Base-by-base conservation (phyloP, 1,284 basidiomycete genomes). In the Puccinia horiana region DNA sequence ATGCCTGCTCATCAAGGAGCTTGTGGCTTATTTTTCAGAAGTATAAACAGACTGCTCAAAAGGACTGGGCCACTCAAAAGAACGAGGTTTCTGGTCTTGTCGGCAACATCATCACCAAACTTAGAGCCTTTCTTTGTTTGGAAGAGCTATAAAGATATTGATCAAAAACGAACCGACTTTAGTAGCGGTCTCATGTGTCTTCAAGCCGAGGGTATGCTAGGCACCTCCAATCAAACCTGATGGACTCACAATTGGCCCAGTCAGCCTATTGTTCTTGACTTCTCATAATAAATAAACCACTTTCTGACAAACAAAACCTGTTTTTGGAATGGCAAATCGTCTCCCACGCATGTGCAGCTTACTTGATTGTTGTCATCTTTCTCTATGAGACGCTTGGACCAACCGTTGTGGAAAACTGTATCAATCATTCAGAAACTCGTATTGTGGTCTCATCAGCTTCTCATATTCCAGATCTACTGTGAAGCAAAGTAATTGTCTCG, bases 81-180 rank as follows among this genome's bases (percentile, higher is more conserved):
- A 94, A 95, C 86, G 95, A 96, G 84, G 89, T 98, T 9, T 91
- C 92, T 2, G 94, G 93, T 1, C 89, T 98, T 18, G 93, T 98
- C 84, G 92, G 93, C 4, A 98, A 98, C 86, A 93, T 99, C 52
- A 94, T 96, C 87, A 98, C 95, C 0, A 98, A 98, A 87, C 88
- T 99, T 83, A 84, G 93, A 92, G 2, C 88, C 90, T 83, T 86
- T 90, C 70, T 94, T 91, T 85, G 89, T 90, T 54, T 95, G 94
- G 94, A 87, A 92, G 85, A 91, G 92, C 0, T 94, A 93, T 87
- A 90, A 88, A 26, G 88, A 93, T 85, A 90, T 93, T 44, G 92
- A 95, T 85, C 87, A 88, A 83, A 90, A 91, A 83, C 90, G 93
- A 82, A 91, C 92, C 69, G 89, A 88, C 83, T 85, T 95, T 72